A percentile compares a stretch with the other conserved stretches of the same genome.
These are phyloP conservation scores for Psilocybe sp. DNA, from an alignment of 768 basidiomycete genomes.

Conservation along the genomic window DNA sequence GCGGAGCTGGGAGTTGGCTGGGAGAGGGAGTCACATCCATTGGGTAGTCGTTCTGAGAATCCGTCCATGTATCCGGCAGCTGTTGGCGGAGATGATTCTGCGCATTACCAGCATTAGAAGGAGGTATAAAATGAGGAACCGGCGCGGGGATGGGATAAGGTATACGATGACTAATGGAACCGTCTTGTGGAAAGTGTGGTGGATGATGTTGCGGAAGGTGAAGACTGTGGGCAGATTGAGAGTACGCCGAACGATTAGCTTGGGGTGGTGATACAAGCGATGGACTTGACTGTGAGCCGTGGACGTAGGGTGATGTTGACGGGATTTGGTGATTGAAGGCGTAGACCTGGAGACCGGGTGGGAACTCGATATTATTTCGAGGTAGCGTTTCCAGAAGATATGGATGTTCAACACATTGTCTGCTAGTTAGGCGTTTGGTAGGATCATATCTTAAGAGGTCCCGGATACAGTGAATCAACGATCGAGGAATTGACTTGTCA, in stretches of 20 bases:
- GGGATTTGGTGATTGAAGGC: constrained; percentile 32
- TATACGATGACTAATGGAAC: constrained; percentile 50
- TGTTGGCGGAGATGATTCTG: constrained; percentile 27
- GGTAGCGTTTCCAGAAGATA: constrained; percentile 83
- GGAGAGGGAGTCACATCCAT: constrained; percentile 61
- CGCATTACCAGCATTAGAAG: constrained; percentile 17
- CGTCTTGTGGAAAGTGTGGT: constrained; percentile 18
- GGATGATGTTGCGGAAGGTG: constrained; percentile 41
- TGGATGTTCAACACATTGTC: constrained; percentile 82
- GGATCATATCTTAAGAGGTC: constrained; percentile 94
- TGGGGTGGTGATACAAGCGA: constrained; percentile 31
- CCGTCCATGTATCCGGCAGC: constrained; percentile 24
- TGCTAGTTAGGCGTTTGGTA: constrained; percentile 77
- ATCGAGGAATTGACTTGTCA: constrained; percentile 71
- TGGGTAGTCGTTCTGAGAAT: constrained; percentile 42
- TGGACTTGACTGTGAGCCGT: constrained; percentile 29
- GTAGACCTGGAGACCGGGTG: constrained; percentile 46
- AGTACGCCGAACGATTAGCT: constrained; percentile 45
- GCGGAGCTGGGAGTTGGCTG: constrained; percentile 38
- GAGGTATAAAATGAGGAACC: constrained; percentile 17
- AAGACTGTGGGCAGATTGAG: constrained; percentile 36
- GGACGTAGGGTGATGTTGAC: constrained; percentile 29
- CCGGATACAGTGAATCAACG: constrained; percentile 86
- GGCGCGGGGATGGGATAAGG: constrained; percentile 37
- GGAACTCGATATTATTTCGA: constrained; percentile 63